Evolutionary conservation across 768 basidiomycete species (phyloP).

Genomic region (Lactarius evosmus): DNA sequence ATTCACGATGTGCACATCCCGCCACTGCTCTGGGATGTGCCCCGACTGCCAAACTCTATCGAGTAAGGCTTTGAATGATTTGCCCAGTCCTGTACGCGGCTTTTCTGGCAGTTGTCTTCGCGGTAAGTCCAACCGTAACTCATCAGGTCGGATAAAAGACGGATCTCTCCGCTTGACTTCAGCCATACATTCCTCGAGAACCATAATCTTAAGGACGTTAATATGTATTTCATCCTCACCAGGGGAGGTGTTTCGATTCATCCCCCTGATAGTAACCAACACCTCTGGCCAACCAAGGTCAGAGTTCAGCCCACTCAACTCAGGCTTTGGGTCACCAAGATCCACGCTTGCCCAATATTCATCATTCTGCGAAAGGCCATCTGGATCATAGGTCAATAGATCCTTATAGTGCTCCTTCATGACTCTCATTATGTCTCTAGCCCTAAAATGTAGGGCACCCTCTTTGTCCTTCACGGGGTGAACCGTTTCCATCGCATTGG

Average conservation of each 20-base stretch:
- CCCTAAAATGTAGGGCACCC: not conserved
- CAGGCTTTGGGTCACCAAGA: not conserved
- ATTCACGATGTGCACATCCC: conserved; percentile 15
- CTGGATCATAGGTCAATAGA: conserved; percentile 7
- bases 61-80: not conserved
- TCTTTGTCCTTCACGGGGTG: not conserved
- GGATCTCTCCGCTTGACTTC: not conserved
- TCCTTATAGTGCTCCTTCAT: conserved; percentile 3
- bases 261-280: not conserved
- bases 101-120: fast-evolving
- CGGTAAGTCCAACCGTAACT: not conserved
- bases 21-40: not conserved
- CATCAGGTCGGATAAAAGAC: not conserved
- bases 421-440: no score
- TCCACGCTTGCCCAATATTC: not conserved
- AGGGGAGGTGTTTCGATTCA: not conserved
- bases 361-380: not conserved
- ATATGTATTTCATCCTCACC: conserved; percentile 6
- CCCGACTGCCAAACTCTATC: fast-evolving
- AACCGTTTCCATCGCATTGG: not conserved
- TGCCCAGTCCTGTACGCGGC: not conserved
- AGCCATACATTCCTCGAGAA: conserved; percentile 1
- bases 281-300: not conserved
- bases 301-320: not conserved
- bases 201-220: conserved; percentile 9